Percentiles rank a stretch among this genome's conserved stretches.
These are phyloP conservation scores for Geotrichum aggregatum DNA, from an alignment of 1,139 yeast genomes.

Conservation along the genomic window DNA sequence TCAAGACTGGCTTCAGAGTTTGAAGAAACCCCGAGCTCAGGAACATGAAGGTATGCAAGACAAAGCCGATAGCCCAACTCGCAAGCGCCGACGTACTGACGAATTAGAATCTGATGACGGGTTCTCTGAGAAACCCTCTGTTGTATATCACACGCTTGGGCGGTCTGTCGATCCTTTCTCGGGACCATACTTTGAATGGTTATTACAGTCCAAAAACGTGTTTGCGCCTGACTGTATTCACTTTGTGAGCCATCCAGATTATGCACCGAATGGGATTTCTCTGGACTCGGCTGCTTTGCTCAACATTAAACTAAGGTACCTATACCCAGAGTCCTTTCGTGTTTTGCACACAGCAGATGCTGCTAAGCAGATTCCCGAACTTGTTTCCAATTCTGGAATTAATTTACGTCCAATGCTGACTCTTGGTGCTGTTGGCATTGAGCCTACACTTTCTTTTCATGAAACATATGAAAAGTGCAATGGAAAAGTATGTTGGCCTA, in stretches of 20 bases:
- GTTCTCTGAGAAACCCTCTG: constrained; percentile 21
- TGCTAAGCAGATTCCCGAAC: constrained; percentile 21
- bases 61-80: constrained; percentile 11
- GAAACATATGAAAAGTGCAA: constrained; percentile 13
- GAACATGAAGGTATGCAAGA: constrained; percentile 14
- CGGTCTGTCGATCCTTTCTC: constrained; percentile 51
- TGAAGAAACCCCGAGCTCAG: constrained; percentile 1
- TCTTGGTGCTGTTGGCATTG: constrained; percentile 25
- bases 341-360: constrained; percentile 42
- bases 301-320: constrained; percentile 53
- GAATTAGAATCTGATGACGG: constrained; percentile 9
- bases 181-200: constrained; percentile 43
- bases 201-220: constrained; percentile 35
- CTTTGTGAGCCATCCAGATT: constrained; percentile 63
- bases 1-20: constrained; percentile 20
- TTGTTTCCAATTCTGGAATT: constrained; percentile 12
- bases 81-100: constrained; percentile 14
- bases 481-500: constrained; percentile 23
- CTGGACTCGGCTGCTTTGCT: constrained; percentile 54
- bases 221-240: constrained; percentile 55
- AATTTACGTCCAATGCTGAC: constrained; percentile 21
- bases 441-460: constrained; percentile 25
- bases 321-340: constrained; percentile 52
- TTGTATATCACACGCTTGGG: constrained; percentile 74
- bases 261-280: constrained; percentile 58